Base-by-base conservation (phyloP, 805 yeast species). In the Candida qinlingensis region DNA sequence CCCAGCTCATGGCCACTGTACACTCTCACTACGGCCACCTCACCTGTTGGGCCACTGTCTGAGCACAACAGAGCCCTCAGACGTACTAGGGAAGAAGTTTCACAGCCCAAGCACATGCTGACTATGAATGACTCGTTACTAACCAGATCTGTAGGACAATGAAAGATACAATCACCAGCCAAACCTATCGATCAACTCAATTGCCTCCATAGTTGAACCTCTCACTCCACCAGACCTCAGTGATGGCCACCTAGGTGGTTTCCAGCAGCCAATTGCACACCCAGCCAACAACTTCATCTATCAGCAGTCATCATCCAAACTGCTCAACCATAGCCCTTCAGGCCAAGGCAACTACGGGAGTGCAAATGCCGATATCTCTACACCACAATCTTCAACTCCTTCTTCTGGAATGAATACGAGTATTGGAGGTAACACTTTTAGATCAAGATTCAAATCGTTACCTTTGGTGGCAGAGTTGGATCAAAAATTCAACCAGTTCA, bases 171-270 rank as follows among this genome's bases (percentile, higher is more conserved):
- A 43, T 40, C 65, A 61, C 51, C 57, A 54, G 10, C 64, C 54
- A 44, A 61, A 49, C 36, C 47, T 54, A 2, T 61, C 65, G 7
- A 55, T 60, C 54, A 72, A 74, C 54, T 72, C 76, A 11, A 59
- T 71, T 40, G 62, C 63, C 27, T 74, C 80, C 26, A 50, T 76
- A 37, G 68, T 74, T 29, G 81, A 76, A 54, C 81, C 81, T 7
- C 65, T 76, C 38, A 76, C 81, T 4, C 81, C 81, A 3, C 79
- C 80, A 52, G 70, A 55, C 33, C 50, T 60, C 30, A 58, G 62
- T 28, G 64, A 62, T 36, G 47, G 45, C 37, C 54, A 42, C 47
- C 52, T 53, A 25, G 35, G 44, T 56, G 56, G 37, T 61, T 58
- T 40, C 63, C 59, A 45, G 38, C 40, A 41, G 12, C 34, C 28